Evolutionary conservation across 2,329 filamentous ascomycete species (phyloP), one percentile per base, ranked within the genome.

Genomic region (Nannizziopsis arthrosporioides): DNA sequence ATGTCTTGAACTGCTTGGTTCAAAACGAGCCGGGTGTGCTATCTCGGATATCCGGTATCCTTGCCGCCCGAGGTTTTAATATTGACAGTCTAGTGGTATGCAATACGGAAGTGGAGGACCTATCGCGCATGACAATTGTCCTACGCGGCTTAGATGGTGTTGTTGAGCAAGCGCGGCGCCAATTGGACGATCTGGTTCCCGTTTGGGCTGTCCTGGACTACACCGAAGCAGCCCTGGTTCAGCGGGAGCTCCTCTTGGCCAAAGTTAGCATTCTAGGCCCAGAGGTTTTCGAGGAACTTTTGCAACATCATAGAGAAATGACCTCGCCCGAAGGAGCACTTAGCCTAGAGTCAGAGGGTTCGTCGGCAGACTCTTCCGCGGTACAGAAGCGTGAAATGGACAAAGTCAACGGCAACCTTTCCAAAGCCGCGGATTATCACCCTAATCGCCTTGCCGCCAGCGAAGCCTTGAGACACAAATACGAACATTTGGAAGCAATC

Each of bases 131-230:
- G 92, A 98, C 92, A 49, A 96, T 98, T 61, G 92, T 98, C 56
- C 76, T 98, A 45, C 88, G 88, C 48, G 92, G 92, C 11, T 89
- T 95, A 69, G 92, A 96, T 61, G 88, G 87, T 44, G 53, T 54
- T 14, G 88, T 98, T 22, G 92, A 98, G 75, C 92, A 98, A 72
- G 92, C 92, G 48, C 81, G 92, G 55, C 78, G 92, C 54, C 92
- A 98, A 71, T 74, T 98, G 49, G 92, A 98, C 70, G 92, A 98
- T 62, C 74, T 98, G 44, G 92, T 98, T 18, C 92, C 92, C 18
- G 92, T 98, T 51, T 98, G 92, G 92, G 92, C 92, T 46, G 92
- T 98, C 31, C 73, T 98, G 50, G 92, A 98, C 70, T 98, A 98
- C 71, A 96, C 89, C 51, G 78, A 81, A 53, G 82, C 92, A 4